Evolutionary conservation across 2,329 filamentous ascomycete genomes (phyloP), one percentile per base, ranked within the genome.

Genomic region (Fusarium bulbicola): DNA sequence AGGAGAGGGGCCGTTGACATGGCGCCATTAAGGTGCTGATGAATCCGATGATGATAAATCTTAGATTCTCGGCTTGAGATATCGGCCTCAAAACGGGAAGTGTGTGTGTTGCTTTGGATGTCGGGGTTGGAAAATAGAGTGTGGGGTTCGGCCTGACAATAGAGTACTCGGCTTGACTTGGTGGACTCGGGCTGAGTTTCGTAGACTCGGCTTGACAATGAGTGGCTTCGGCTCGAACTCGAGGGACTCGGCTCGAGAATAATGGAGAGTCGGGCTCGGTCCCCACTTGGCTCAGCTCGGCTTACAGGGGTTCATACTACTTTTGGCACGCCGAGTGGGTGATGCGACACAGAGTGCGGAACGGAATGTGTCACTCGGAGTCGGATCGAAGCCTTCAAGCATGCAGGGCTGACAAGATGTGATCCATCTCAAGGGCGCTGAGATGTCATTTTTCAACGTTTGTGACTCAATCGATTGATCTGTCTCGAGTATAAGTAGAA

Each of bases 1-100:
- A 78, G 69, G 32, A 77, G 63, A 46, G 67, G 69, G 53, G 70
- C 46, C 26, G 62, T 49, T 10, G 63, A 63, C 73, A 77, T 77
- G 61, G 59, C 28, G 60, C 46, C 32, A 61, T 36, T 39, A n/a
- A 50, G 50, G 16, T 49, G 66, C 66, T 62, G 47, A 63, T 37
- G 59, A 67, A 59, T 59, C 40, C 28, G 49, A 59, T 63, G 58
- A 59, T 64, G 63, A 61, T 61, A 49, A 70, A 68, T 42, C 45
- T 68, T 63, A 9, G 59, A 47, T 16, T 68, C 34, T 60, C 49
- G 60, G 65, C 52, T 70, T 61, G 36, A 63, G 47, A 34, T 52
- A 52, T 59, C 63, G 63, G 60, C 39, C 21, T 34, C 32, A 24
- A 42, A 39, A 20, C 8, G 5, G 32, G 4, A 24, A 26, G 37